Base-by-base conservation (phyloP, 352 stramenopile species). In the Phytophthora cryptogea region DNA sequence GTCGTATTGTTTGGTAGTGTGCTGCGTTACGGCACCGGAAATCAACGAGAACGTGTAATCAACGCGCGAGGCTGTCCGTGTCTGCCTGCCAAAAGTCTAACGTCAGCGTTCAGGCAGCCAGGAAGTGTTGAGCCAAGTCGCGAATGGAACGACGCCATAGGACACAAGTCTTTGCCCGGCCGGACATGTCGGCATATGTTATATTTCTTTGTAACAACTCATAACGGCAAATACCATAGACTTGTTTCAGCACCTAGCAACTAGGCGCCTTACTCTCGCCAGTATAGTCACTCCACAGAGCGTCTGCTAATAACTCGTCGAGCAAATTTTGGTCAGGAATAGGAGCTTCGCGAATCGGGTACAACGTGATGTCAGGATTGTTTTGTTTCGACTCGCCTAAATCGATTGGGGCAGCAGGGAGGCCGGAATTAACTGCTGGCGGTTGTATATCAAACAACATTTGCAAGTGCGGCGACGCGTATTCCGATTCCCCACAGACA, bases 271-370 rank as follows among this genome's bases (percentile, higher is more conserved):
- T 53, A 6, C 26, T 39, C 20, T 59, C 27, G 5, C 16, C 11
- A 8, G 8, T 11, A 8, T 59, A 43, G 26, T 67, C 37, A 17
- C 31, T 54, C 44, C 44, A 68, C 8, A 68, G 33, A 9, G 27
- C 46, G 26, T 58, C 53, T 16, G 33, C 54, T 26, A 63, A 27
- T 26, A 63, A 27, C 28, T 68, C 46, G 20, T 63, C 37, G 2
- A 64, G 54, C 4, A 65, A 41, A 9, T 61, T 43, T 42, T 30
- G 47, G 26, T 11, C 40, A 28, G 47, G 42, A 2, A 59, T 42
- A 20, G 33, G 16, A 26, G 17, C 14, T 8, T 58, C 59, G 36
- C 5, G 40, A 14, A 61, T 68, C 10, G 52, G 59, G 9, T 53
- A 23, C 2, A 40, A 13, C 5, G 35, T n/a, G 30, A 10, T 1